Evolutionary conservation across 2,329 filamentous ascomycete species (phyloP).

Genomic region (Neophaeococcomyces aloes): DNA sequence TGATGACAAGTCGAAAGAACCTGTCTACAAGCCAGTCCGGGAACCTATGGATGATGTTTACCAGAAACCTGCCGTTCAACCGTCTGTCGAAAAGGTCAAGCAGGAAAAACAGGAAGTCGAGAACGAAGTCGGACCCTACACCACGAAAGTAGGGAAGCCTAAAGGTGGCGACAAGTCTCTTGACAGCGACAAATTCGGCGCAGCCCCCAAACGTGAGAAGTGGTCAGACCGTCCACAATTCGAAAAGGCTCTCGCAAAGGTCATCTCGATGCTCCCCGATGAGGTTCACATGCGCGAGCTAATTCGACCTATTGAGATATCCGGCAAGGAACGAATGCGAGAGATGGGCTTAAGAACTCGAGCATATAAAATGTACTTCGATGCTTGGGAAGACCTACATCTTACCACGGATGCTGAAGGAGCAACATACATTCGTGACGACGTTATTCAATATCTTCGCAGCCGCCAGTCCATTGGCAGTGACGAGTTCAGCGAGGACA

Average conservation of each 20-base stretch:
- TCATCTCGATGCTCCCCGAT: conserved; percentile 19
- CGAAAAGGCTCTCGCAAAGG: conserved; percentile 18
- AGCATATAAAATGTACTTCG: conserved; percentile 31
- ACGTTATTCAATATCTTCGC: conserved; percentile 31
- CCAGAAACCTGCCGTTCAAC: background rate
- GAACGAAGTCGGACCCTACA: background rate
- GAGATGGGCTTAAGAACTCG: conserved; percentile 33
- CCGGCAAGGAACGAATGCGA: conserved; percentile 31
- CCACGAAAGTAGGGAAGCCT: conserved; percentile 2
- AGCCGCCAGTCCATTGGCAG: conserved; percentile 16
- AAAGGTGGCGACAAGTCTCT: background rate
- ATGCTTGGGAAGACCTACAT: conserved; percentile 30
- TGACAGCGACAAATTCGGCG: background rate
- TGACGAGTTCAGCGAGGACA: conserved; percentile 9
- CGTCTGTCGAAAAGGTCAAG: background rate
- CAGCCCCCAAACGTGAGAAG: conserved; percentile 4
- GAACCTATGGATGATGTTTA: background rate
- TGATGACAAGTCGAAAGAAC: background rate
- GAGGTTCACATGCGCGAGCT: conserved; percentile 25
- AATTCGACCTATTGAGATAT: conserved; percentile 29
- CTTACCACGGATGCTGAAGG: conserved; percentile 24
- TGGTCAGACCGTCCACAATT: conserved; percentile 20
- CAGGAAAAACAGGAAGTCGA: conserved; percentile 1
- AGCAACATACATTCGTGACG: conserved; percentile 31
- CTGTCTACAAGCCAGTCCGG: conserved; percentile 6